A percentile compares a stretch with the other conserved stretches of the same genome.
Conservation (phyloP, 2,329 filamentous ascomycete genomes). For the Periglandula ipomoeae region DNA sequence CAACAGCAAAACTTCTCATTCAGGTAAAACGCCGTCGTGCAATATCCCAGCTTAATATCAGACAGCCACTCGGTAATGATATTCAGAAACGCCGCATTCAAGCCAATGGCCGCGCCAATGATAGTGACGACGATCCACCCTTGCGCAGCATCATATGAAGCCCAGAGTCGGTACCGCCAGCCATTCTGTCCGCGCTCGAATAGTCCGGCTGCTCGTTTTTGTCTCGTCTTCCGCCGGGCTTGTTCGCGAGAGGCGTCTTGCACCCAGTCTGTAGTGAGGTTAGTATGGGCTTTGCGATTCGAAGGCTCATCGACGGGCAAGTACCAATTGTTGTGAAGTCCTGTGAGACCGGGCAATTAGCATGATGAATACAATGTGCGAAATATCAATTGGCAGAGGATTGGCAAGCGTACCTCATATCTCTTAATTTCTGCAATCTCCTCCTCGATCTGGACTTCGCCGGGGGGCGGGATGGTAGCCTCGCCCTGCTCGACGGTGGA, state of each 20-base stretch:
- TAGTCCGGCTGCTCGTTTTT: slow-evolving; percentile 62
- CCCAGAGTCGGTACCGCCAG: slow-evolving; percentile 73
- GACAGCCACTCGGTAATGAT: slow-evolving; percentile 96
- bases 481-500: slow-evolving; percentile 57
- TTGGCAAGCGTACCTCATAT: slow-evolving; percentile 58
- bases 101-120: slow-evolving; percentile 82
- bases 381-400: neutral
- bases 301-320: too few relatives aligned
- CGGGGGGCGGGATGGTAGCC: slow-evolving; percentile 38
- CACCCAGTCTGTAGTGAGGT: slow-evolving; percentile 65
- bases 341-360: slow-evolving; percentile 17
- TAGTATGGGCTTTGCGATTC: neutral
- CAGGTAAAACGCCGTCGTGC: slow-evolving; percentile 89
- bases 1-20: slow-evolving; percentile 98
- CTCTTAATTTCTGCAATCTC: slow-evolving; percentile 97
- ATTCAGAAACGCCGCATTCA: slow-evolving; percentile 88
- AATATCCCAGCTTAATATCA: slow-evolving; percentile 94
- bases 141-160: slow-evolving; percentile 91
- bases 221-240: slow-evolving; percentile 65
- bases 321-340: slow-evolving; percentile 90
- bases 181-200: slow-evolving; percentile 60
- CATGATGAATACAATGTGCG: neutral
- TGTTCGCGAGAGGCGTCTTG: slow-evolving; percentile 93
- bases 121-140: slow-evolving; percentile 96
- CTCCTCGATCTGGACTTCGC: slow-evolving; percentile 70